phyloP scores from a whole-genome alignment of 2,329 filamentous ascomycete genomes.

The Microdochium nivale region DNA sequence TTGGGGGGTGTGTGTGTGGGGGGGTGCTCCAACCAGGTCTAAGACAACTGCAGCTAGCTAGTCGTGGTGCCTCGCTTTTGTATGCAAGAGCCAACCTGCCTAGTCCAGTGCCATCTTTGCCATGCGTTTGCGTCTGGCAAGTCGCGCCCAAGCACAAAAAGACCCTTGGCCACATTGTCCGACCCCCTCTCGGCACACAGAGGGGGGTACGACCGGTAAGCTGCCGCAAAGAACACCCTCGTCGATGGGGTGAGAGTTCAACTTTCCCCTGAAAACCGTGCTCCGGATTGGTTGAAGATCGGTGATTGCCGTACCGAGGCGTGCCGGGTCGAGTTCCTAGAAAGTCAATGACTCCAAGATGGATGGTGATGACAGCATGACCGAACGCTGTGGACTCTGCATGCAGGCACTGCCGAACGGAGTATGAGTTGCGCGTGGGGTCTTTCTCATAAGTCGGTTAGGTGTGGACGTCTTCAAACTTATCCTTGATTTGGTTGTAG shows the following conservation, averaged over 20 bases:
- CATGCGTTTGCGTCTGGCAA: background rate
- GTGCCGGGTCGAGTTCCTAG: background rate
- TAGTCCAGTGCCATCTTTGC: background rate
- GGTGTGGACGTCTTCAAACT: background rate
- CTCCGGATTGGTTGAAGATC: background rate
- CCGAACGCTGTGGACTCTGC: background rate
- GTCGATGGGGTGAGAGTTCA: background rate
- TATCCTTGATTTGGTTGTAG: background rate
- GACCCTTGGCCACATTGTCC: background rate
- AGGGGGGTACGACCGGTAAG: background rate
- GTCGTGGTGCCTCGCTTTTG: background rate
- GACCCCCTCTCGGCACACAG: background rate
- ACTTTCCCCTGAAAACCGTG: background rate
- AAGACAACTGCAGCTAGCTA: background rate
- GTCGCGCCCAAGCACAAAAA: background rate
- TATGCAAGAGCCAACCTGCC: background rate
- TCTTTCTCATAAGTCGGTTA: background rate
- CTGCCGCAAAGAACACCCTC: background rate
- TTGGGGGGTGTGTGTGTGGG: no score
- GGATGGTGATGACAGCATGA: constrained; percentile 5
- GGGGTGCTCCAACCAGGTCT: background rate
- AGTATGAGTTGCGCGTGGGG: background rate
- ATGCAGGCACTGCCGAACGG: background rate
- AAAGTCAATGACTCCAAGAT: constrained; percentile 13
- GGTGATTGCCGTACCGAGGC: background rate